Conservation (phyloP, 2,329 filamentous ascomycete species). For the Pseudopithomyces maydicus region DNA sequence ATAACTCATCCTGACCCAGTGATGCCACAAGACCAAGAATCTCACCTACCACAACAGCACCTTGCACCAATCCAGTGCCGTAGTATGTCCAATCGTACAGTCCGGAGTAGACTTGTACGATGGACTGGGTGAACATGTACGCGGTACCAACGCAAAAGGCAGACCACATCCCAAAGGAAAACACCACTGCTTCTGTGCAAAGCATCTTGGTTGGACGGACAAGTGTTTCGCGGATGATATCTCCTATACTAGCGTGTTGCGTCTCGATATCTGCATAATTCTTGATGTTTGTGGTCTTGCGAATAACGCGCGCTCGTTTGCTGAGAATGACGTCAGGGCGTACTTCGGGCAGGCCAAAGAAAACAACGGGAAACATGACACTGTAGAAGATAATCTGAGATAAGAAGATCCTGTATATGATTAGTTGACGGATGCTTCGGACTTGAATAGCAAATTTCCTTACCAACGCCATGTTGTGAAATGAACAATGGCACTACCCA, state of each 20-base stretch:
- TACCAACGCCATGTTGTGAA: conserved; percentile 51
- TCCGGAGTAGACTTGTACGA: conserved; percentile 48
- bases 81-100: conserved; percentile 50
- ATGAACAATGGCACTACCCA: conserved; percentile 47
- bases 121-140: conserved; percentile 57
- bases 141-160: conserved; percentile 54
- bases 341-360: conserved; percentile 53
- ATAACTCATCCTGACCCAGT: conserved; percentile 45
- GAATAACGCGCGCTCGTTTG: conserved; percentile 40
- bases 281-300: conserved; percentile 27
- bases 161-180: conserved; percentile 55
- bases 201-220: conserved; percentile 48
- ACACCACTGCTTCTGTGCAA: conserved; percentile 56
- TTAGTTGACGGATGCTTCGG: conserved; percentile 11
- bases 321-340: conserved; percentile 54
- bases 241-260: conserved; percentile 33
- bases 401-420: conserved; percentile 48
- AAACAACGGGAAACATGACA: conserved; percentile 48
- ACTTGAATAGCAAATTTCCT: conserved; percentile 9
- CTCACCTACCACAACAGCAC: conserved; percentile 53
- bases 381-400: conserved; percentile 54
- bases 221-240: conserved; percentile 45
- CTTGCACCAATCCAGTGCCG: conserved; percentile 52
- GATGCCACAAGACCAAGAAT: conserved; percentile 47
- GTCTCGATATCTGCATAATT: conserved; percentile 44